Evolutionary conservation across 1,284 basidiomycete species (phyloP), one percentile per base, ranked within the genome.

Genomic region (Sutorius eximius): DNA sequence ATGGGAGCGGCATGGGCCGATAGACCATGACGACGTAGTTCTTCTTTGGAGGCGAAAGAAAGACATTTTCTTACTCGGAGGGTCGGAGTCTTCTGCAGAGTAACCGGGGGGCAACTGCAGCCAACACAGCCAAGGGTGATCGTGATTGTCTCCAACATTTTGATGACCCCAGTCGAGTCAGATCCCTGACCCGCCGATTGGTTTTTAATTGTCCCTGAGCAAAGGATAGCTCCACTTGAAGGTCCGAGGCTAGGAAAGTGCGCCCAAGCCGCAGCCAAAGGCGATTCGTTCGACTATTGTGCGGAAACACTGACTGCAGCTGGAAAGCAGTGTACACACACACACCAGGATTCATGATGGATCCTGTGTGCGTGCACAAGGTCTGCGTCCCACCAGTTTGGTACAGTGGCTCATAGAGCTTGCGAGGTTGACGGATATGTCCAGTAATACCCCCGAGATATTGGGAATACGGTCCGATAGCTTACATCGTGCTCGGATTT

Each of bases 41-140:
- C 18, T 36, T 11, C n/a, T 18, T 41, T n/a, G 29, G 40, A 32
- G 22, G 3, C 33, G 52, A 27, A 27, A 20, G 29, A 24, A 20
- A 11, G 15, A 12, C 2, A 8, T 34, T 30, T 20, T 36, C 22
- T 32, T 29, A 44, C 24, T 49, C 41, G 22, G 24, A 5, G 24
- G n/a, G n/a, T n/a, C n/a, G n/a, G n/a, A n/a, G n/a, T n/a, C n/a
- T 38, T 24, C 32, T n/a, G 40, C 40, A 9, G 11, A 32, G 24
- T 34, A 15, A 16, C 15, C 20, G 12, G 27, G 32, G 32, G 20
- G 27, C 44, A 15, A n/a, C 34, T n/a, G 46, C 29, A 16, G 38
- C 32, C 15, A 7, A 34, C 49, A 53, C 40, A 46, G 49, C 59
- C n/a, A 18, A 10, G 5, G n/a, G 41, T 32, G 16, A 55, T 60